Conservation (phyloP, 2,329 filamentous ascomycete species). For the Hysterium pulicare region DNA sequence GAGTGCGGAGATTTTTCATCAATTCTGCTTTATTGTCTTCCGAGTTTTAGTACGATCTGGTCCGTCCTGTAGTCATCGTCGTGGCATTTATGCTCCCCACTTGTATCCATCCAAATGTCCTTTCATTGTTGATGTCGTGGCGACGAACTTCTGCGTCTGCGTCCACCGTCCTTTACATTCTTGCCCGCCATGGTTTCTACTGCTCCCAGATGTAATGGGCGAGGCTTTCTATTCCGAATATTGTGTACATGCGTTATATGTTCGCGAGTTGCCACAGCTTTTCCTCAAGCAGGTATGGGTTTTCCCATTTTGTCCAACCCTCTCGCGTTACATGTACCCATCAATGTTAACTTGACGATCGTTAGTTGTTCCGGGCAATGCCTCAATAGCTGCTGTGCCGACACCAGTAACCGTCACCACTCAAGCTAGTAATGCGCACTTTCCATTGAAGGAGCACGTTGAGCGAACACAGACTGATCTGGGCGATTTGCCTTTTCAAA, state of each 20-base stretch:
- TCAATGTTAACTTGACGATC: constrained; percentile 15
- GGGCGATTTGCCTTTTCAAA: no score
- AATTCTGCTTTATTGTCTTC: constrained; percentile 22
- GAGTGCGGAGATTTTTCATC: constrained; percentile 19
- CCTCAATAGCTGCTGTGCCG: neutral
- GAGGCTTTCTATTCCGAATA: constrained; percentile 14
- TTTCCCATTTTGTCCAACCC: constrained; percentile 3
- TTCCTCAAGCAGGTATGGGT: constrained; percentile 21
- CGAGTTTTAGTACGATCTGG: constrained; percentile 8
- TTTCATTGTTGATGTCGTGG: constrained; percentile 12
- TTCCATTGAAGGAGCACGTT: no score
- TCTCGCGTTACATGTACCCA: no score
- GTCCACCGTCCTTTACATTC: constrained; percentile 3
- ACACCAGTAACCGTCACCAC: constrained; percentile 1
- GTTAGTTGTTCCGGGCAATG: constrained; percentile 8
- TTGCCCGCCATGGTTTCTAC: constrained; percentile 12
- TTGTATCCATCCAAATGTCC: constrained; percentile 15
- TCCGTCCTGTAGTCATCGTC: constrained; percentile 7
- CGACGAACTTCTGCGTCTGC: constrained; percentile 8
- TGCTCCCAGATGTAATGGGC: constrained; percentile 7
- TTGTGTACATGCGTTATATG: constrained; percentile 21
- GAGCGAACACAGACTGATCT: no score
- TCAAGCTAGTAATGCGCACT: constrained; percentile 1
- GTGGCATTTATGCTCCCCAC: constrained; percentile 13
- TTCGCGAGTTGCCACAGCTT: constrained; percentile 13